These are phyloP conservation scores for Syzygium grande DNA, from an alignment of 345 rosid species.

Conservation along the genomic window DNA sequence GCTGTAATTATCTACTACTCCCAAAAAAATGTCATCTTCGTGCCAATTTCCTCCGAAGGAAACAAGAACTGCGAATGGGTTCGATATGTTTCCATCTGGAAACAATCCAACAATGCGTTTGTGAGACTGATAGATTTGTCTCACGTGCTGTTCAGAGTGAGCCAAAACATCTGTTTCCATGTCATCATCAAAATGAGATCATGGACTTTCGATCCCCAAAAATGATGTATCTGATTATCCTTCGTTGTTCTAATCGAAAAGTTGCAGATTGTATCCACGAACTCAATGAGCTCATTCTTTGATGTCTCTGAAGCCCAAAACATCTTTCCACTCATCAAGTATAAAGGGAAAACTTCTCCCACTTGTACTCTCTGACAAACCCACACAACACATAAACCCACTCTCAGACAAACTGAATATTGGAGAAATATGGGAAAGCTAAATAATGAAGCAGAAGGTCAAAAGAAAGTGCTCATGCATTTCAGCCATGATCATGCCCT, in stretches of 20 bases:
- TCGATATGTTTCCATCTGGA: not conserved
- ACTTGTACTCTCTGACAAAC: not conserved
- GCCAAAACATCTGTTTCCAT: not conserved
- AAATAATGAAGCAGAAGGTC: not conserved
- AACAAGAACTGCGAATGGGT: not conserved
- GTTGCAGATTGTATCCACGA: not conserved
- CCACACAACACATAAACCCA: not conserved
- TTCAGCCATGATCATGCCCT: conserved; percentile 4
- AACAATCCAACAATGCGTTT: not conserved
- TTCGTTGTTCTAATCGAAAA: not conserved
- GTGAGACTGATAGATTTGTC: not conserved
- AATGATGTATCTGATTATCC: not conserved
- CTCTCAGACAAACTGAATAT: not conserved
- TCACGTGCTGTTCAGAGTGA: not conserved
- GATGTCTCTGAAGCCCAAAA: too few species aligned
- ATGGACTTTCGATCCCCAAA: not conserved
- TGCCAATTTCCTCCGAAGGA: not conserved
- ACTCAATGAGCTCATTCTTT: too few species aligned
- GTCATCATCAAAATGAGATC: not conserved
- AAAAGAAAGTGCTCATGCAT: not conserved
- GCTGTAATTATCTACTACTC: not conserved
- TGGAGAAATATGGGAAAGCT: not conserved
- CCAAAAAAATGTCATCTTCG: not conserved
- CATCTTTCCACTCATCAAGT: too few species aligned
- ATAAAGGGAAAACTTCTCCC: not conserved